Base-by-base conservation (phyloP, 257 asterid genomes). In the Salvia miltiorrhiza region DNA sequence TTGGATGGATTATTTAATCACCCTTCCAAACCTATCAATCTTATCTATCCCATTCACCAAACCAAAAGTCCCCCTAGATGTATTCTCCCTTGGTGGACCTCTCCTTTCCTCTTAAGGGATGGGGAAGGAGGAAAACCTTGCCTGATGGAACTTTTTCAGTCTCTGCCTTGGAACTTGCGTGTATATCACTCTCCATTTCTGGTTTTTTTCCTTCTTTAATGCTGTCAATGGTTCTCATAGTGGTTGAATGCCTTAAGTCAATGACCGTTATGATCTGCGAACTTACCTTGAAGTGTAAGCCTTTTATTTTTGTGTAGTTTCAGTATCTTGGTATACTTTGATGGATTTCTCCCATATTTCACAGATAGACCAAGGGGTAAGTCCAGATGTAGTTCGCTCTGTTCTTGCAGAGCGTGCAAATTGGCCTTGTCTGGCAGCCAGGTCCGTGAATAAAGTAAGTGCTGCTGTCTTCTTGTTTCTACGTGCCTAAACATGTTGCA, bases 311-410 rank as follows among this genome's bases (percentile, higher is more conserved):
- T 35, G 17, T 30, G 35, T 20, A 44, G 30, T 66, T 76, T 65
- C 68, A 39, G 14, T 54, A 55, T 28, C 23, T 17, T 62, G 57
- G 23, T 62, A 70, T 43, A 43, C 40, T 53, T 61, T 78, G 60
- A 63, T 65, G 63, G 72, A 59, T 57, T 57, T 82, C 20, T 58
- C 35, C 44, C 55, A 52, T 69, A 37, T 80, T 78, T 79, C 79
- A 59, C 91, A 93, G 98, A 72, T 90, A 41, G 97, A 93, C 82
- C 85, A 76, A 74, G 96, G 94, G 72, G 74, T 84, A 69, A 80
- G 81, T 82, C 95, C 99, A 26, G 99, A 93, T 69, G 81, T 88
- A 24, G 97, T 93, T 71, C 96, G 97, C 47, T 83, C 97, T 69
- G 85, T 93, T 72, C 92, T 93, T 62, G 90, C 87, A 14, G 97